A percentile compares a stretch with the other conserved stretches of the same genome.
phyloP scores from a whole-genome alignment of 225 moss, liverwort and hornwort species.

The Polytrichum formosum region DNA sequence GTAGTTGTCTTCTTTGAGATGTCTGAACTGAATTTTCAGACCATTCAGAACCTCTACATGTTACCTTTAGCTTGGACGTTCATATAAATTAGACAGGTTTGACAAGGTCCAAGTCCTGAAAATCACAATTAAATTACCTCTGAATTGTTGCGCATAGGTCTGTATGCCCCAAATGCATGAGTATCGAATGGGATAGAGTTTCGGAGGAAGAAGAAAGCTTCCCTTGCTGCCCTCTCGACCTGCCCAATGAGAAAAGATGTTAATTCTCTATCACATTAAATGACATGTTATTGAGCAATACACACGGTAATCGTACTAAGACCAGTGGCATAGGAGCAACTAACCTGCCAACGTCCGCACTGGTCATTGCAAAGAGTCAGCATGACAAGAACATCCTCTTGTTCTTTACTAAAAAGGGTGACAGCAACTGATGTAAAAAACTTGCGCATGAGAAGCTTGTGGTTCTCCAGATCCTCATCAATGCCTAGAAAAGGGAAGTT shows the following conservation, averaged over 20 bases:
- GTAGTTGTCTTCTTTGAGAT: too few relatives aligned
- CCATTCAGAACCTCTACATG: too few relatives aligned
- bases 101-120: not conserved
- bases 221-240: slow-evolving; percentile 64
- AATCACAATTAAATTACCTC: slow-evolving; percentile 10
- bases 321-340: not conserved
- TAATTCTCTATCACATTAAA: not conserved
- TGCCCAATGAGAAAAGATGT: slow-evolving; percentile 9
- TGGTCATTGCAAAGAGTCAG: slow-evolving; percentile 64
- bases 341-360: slow-evolving; percentile 68
- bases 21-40: too few relatives aligned
- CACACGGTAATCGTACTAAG: not conserved
- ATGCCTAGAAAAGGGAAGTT: slow-evolving; percentile 56
- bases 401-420: slow-evolving; percentile 23
- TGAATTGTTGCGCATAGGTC: slow-evolving; percentile 48
- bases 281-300: not conserved
- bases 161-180: slow-evolving; percentile 43
- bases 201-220: slow-evolving; percentile 49
- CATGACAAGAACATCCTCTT: slow-evolving; percentile 36
- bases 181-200: slow-evolving; percentile 46
- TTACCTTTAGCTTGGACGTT: not conserved
- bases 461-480: slow-evolving; percentile 41
- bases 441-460: slow-evolving; percentile 43
- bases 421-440: slow-evolving; percentile 49
- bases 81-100: not conserved